A percentile compares a stretch with the other conserved stretches of the same genome.
These are phyloP conservation scores for Pseudisothecium myosuroides DNA, from an alignment of 225 moss, liverwort and hornwort genomes.

Conservation along the genomic window DNA sequence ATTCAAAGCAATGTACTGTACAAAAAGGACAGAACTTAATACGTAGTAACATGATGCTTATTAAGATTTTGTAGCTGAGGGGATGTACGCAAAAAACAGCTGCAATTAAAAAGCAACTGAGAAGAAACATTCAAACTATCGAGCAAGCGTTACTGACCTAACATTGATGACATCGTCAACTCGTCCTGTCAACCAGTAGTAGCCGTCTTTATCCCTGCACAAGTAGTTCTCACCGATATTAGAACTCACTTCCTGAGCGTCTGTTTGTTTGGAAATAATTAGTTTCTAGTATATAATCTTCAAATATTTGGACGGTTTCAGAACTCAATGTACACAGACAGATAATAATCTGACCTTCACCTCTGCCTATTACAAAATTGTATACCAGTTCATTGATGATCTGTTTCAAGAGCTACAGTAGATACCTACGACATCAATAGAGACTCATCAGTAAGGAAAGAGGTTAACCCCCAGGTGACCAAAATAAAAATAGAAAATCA, in stretches of 20 bases:
- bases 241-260: neutral
- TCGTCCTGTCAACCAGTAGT: constrained; percentile 97
- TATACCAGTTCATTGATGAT: neutral
- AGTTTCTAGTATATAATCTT: neutral
- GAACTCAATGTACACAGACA: neutral
- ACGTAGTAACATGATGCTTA: neutral
- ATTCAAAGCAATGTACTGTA: neutral
- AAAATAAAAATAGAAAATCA: neutral
- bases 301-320: neutral
- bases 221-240: neutral
- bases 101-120: neutral
- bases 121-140: neutral
- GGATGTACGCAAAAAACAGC: neutral
- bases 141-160: constrained; percentile 32
- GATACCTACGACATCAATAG: neutral
- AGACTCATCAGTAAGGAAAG: neutral
- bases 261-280: neutral
- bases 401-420: neutral
- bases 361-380: neutral
- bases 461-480: neutral
- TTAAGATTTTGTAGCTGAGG: neutral
- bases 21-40: neutral
- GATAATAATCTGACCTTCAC: neutral
- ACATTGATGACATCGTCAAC: constrained; percentile 98
- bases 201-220: constrained; percentile 86